Conservation (phyloP, 495 filamentous ascomycete genomes). For the Elasticomyces elasticus region DNA sequence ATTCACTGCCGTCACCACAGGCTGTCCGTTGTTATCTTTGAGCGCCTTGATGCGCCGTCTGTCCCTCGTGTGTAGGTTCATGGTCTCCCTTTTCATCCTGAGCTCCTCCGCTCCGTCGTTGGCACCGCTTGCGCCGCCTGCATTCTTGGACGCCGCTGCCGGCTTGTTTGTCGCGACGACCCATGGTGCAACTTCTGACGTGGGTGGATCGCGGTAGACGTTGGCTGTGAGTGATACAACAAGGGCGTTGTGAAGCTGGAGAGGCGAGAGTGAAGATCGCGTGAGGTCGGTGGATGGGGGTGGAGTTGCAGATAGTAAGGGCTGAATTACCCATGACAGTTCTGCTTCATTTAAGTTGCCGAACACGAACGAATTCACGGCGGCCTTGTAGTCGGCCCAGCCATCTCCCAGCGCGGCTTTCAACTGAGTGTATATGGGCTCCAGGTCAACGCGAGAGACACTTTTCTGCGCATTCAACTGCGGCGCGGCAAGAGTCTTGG, state of each 20-base stretch:
- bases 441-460: conserved; percentile 71
- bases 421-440: conserved; percentile 77
- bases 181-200: conserved; percentile 78
- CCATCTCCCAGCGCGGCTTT: conserved; percentile 73
- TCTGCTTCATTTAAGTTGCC: conserved; percentile 81
- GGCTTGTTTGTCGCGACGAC: conserved; percentile 95
- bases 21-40: neutral
- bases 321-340: conserved; percentile 63
- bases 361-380: conserved; percentile 66
- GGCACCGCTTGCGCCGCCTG: conserved; percentile 33
- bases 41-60: conserved; percentile 47
- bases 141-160: conserved; percentile 62
- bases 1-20: neutral
- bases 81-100: conserved; percentile 82
- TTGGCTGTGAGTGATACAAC: conserved; percentile 79
- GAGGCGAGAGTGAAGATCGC: conserved; percentile 49
- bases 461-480: conserved; percentile 2
- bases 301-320: conserved; percentile 47
- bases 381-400: conserved; percentile 82
- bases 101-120: conserved; percentile 88
- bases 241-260: conserved; percentile 87
- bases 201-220: conserved; percentile 74
- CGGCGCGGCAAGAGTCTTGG: conserved; percentile 22
- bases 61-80: conserved; percentile 80
- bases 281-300: conserved; percentile 7